Conservation (phyloP, 208 protist species). For the Leishmania arabica region DNA sequence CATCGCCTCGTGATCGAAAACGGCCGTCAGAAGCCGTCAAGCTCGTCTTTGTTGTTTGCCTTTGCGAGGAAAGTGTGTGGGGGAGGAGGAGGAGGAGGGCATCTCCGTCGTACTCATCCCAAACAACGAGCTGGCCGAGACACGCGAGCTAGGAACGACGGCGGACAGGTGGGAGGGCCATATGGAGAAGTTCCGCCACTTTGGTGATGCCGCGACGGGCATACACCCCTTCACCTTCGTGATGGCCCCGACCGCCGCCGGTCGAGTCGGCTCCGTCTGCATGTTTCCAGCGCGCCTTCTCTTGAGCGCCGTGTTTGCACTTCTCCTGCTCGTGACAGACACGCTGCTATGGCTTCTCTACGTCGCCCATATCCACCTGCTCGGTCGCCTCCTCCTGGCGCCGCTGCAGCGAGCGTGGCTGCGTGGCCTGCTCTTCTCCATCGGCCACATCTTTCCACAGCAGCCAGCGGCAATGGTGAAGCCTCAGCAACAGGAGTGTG, state of each 20-base stretch:
- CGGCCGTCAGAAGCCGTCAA: not conserved
- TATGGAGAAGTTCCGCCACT: conserved; percentile 87
- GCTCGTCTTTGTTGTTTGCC: not conserved
- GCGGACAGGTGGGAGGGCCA: not conserved
- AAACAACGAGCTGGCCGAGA: not conserved
- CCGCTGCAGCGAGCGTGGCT: conserved; percentile 50
- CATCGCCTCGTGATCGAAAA: not conserved
- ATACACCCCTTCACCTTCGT: conserved; percentile 76
- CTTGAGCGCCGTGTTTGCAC: conserved; percentile 39
- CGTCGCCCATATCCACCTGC: conserved; percentile 28
- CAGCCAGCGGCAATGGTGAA: conserved; percentile 6
- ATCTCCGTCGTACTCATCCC: not conserved
- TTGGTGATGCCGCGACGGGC: conserved; percentile 74
- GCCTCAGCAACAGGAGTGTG: not conserved
- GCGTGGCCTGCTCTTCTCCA: conserved; percentile 58
- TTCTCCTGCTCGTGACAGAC: conserved; percentile 58
- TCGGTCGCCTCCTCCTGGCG: conserved; percentile 38
- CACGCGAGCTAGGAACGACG: not conserved
- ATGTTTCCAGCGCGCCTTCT: conserved; percentile 64
- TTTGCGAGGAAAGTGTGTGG: too few species aligned
- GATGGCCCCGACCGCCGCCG: conserved; percentile 41
- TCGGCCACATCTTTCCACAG: conserved; percentile 48
- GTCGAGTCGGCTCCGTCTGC: conserved; percentile 32
- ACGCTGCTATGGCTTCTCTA: conserved; percentile 48
- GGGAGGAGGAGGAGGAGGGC: not conserved